phyloP scores from a whole-genome alignment of 352 stramenopile species.

The Phytopythium vexans region DNA sequence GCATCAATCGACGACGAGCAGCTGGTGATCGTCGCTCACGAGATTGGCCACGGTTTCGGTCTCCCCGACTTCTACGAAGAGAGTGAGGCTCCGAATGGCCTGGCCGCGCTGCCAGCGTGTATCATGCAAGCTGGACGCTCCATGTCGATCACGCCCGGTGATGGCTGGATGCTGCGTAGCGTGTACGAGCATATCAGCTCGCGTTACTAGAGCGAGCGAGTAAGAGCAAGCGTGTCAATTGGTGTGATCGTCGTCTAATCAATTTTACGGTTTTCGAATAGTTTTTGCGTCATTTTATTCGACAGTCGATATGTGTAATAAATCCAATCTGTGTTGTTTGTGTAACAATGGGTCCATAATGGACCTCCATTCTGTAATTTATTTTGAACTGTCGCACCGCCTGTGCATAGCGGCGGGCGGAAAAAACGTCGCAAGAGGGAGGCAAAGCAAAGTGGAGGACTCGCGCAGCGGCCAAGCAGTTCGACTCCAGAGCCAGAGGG shows the following conservation, averaged over 20 bases:
- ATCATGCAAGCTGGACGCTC: slow-evolving; percentile 23
- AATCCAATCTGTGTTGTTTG: too few relatives aligned
- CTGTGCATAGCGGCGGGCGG: too few relatives aligned
- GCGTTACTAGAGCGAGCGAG: slow-evolving; percentile 11
- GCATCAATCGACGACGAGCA: slow-evolving; percentile 21
- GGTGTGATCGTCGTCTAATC: too few relatives aligned
- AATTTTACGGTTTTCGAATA: too few relatives aligned
- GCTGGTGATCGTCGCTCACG: slow-evolving; percentile 33
- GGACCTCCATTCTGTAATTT: slow-evolving; percentile 10
- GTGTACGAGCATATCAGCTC: slow-evolving; percentile 22
- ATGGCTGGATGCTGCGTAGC: slow-evolving; percentile 32
- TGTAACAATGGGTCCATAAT: slow-evolving; percentile 6
- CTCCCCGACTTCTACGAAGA: slow-evolving; percentile 19
- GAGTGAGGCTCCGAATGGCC: slow-evolving; percentile 3
- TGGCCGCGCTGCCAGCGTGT: slow-evolving; percentile 15
- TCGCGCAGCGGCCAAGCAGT: too few relatives aligned
- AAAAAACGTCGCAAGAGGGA: slow-evolving; percentile 3
- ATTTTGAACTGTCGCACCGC: not conserved
- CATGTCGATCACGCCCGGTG: slow-evolving; percentile 18
- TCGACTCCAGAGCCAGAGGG: not conserved
- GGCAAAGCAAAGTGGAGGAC: slow-evolving; percentile 9
- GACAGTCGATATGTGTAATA: too few relatives aligned
- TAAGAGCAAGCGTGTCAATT: too few relatives aligned
- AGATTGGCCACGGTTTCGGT: slow-evolving; percentile 39
- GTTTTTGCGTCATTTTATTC: too few relatives aligned